These are phyloP conservation scores for Arthroderma uncinatum DNA, from an alignment of 2,329 filamentous ascomycete genomes.

Conservation along the genomic window DNA sequence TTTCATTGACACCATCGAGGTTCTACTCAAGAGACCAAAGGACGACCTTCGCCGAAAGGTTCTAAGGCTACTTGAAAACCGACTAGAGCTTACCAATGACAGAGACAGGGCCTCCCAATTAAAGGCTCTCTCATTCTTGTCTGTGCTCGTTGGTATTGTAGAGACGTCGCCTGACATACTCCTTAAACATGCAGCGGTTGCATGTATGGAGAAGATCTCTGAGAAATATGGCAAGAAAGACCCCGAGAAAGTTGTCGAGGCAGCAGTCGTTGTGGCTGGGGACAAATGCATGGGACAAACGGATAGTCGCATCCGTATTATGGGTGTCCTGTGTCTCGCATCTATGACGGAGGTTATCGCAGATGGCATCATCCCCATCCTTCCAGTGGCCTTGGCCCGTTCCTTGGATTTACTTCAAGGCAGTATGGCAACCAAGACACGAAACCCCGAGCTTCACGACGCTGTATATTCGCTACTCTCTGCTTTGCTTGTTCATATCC, in stretches of 20 bases:
- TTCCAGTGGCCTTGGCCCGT: conserved; percentile 64
- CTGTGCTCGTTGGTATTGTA: conserved; percentile 66
- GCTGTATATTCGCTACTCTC: conserved; percentile 71
- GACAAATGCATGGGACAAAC: conserved; percentile 62
- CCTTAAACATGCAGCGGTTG: conserved; percentile 75
- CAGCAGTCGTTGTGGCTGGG: conserved; percentile 66
- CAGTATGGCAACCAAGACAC: conserved; percentile 45
- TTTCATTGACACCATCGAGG: conserved; percentile 79
- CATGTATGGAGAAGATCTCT: conserved; percentile 82
- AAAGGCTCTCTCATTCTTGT: conserved; percentile 66
- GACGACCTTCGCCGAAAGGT: conserved; percentile 68
- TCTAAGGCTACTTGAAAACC: conserved; percentile 65
- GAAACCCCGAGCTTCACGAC: conserved; percentile 60
- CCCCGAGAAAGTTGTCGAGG: conserved; percentile 59
- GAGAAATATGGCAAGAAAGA: conserved; percentile 95
- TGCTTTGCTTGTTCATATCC: conserved; percentile 68
- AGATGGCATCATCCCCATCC: conserved; percentile 71
- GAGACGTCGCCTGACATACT: conserved; percentile 58
- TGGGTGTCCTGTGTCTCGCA: conserved; percentile 79
- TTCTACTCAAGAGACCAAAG: conserved; percentile 64
- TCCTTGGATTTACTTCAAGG: conserved; percentile 59
- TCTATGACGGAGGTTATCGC: conserved; percentile 81
- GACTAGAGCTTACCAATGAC: conserved; percentile 62
- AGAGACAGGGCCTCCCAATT: conserved; percentile 56
- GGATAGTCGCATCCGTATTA: conserved; percentile 62